Evolutionary conservation across 257 asterid genomes (phyloP).

Genomic region (Plectranthus barbatus): DNA sequence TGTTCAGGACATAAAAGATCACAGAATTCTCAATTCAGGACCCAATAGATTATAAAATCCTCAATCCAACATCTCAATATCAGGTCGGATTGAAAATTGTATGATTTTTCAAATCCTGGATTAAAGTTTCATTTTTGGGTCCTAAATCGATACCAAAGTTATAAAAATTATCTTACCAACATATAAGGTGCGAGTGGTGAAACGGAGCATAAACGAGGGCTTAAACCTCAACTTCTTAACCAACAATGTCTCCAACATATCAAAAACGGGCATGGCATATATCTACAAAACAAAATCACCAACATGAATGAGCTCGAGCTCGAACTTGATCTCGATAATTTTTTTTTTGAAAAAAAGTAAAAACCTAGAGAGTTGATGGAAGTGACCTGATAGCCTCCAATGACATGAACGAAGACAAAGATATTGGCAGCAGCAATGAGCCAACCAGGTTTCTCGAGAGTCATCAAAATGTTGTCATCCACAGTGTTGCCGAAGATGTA

Average conservation of each 20-base stretch:
- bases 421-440: conserved; percentile 49
- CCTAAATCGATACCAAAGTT: too few relatives aligned
- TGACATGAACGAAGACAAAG: conserved; percentile 51
- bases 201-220: conserved; percentile 44
- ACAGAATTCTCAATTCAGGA: too few relatives aligned
- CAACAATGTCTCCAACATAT: conserved; percentile 46
- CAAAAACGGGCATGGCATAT: conserved; percentile 53
- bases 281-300: conserved; percentile 21
- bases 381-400: conserved; percentile 61
- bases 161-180: conserved; percentile 28
- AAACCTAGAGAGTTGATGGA: too few relatives aligned
- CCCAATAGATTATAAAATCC: too few relatives aligned
- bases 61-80: too few relatives aligned
- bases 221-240: conserved; percentile 31
- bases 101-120: too few relatives aligned
- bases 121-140: too few relatives aligned
- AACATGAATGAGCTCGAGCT: too few relatives aligned
- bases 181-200: conserved; percentile 28
- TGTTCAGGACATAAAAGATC: too few relatives aligned
- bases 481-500: conserved; percentile 41
- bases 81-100: too few relatives aligned
- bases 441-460: conserved; percentile 44
- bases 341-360: too few relatives aligned
- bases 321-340: too few relatives aligned
- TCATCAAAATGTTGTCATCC: conserved; percentile 39